A percentile compares a stretch with the other conserved stretches of the same genome.
These are phyloP conservation scores for Cladosporium sp. DNA, from an alignment of 2,329 filamentous ascomycete genomes.

Conservation along the genomic window DNA sequence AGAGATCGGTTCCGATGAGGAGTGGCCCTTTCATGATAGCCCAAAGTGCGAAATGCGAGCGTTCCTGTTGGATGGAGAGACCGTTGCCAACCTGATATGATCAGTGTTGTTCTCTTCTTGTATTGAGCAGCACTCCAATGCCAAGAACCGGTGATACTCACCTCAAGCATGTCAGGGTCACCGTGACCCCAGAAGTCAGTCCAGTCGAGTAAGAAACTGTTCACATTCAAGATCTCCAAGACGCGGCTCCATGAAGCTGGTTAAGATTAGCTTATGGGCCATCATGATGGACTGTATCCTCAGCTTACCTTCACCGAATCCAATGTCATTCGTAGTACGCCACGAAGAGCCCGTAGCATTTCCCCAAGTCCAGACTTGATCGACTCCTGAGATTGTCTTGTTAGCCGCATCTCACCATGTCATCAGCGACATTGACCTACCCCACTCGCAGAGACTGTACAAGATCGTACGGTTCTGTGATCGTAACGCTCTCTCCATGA, in stretches of 20 bases:
- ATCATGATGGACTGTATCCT: not conserved
- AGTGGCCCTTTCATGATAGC: constrained; percentile 45
- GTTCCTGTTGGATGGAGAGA: constrained; percentile 38
- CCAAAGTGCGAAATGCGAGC: constrained; percentile 47
- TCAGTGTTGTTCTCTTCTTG: not conserved
- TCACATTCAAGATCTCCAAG: constrained; percentile 35
- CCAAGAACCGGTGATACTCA: not conserved
- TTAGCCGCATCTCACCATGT: not conserved
- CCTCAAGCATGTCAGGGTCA: constrained; percentile 38
- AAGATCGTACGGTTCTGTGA: constrained; percentile 31
- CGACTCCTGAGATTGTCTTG: constrained; percentile 16
- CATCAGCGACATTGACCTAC: constrained; percentile 8
- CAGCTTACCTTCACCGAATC: not conserved
- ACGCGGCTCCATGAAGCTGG: constrained; percentile 20
- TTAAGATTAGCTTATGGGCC: not conserved
- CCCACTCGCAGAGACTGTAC: constrained; percentile 38
- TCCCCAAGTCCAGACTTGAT: constrained; percentile 32
- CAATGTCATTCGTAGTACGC: constrained; percentile 28
- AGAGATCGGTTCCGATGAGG: constrained; percentile 46
- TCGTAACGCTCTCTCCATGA: constrained; percentile 22
- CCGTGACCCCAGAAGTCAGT: constrained; percentile 37
- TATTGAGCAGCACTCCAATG: not conserved
- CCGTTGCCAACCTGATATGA: constrained; percentile 33
- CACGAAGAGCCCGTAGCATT: constrained; percentile 33
- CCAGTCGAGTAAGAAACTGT: constrained; percentile 32